Percentiles rank a stretch among this genome's conserved stretches.
Evolutionary conservation across 2,329 filamentous ascomycete genomes (phyloP).

Genomic region (Westerdykella ornata): DNA sequence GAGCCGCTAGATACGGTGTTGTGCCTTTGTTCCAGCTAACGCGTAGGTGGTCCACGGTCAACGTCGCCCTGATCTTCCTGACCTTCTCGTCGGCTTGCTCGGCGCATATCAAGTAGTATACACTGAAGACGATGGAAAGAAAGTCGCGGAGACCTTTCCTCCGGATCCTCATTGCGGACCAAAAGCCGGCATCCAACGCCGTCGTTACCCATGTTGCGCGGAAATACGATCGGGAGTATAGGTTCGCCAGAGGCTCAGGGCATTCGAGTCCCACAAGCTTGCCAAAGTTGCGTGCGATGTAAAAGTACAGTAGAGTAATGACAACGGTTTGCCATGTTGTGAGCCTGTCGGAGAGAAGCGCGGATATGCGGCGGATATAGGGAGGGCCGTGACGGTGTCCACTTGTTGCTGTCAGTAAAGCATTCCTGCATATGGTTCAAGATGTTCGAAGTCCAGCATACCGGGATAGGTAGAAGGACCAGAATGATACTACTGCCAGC

Average conservation of each 20-base stretch:
- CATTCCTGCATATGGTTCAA: slow-evolving; percentile 1
- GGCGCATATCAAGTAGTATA: slow-evolving; percentile 87
- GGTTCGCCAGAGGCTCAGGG: slow-evolving; percentile 86
- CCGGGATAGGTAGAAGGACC: slow-evolving; percentile 77
- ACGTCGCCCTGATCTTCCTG: slow-evolving; percentile 73
- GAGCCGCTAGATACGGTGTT: slow-evolving; percentile 71
- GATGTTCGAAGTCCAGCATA: slow-evolving; percentile 36
- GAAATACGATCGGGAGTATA: slow-evolving; percentile 89
- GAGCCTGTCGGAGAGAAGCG: slow-evolving; percentile 60
- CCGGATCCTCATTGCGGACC: slow-evolving; percentile 92
- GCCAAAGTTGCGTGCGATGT: slow-evolving; percentile 86
- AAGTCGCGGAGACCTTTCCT: slow-evolving; percentile 75
- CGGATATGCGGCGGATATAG: slow-evolving; percentile 62
- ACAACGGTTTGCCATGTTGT: slow-evolving; percentile 88
- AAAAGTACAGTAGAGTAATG: slow-evolving; percentile 82
- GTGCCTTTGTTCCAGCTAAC: slow-evolving; percentile 94
- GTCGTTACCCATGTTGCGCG: slow-evolving; percentile 95
- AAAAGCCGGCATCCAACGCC: slow-evolving; percentile 91
- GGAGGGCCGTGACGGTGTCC: slow-evolving; percentile 87
- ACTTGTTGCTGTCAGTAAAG: slow-evolving; percentile 44
- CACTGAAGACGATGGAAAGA: slow-evolving; percentile 72
- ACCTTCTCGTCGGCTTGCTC: slow-evolving; percentile 97
- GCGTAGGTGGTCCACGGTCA: slow-evolving; percentile 86
- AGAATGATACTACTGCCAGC: slow-evolving; percentile 82
- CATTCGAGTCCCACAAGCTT: slow-evolving; percentile 86